Base-by-base conservation (phyloP, 208 protist species). In the Borovskyia barvae region DNA sequence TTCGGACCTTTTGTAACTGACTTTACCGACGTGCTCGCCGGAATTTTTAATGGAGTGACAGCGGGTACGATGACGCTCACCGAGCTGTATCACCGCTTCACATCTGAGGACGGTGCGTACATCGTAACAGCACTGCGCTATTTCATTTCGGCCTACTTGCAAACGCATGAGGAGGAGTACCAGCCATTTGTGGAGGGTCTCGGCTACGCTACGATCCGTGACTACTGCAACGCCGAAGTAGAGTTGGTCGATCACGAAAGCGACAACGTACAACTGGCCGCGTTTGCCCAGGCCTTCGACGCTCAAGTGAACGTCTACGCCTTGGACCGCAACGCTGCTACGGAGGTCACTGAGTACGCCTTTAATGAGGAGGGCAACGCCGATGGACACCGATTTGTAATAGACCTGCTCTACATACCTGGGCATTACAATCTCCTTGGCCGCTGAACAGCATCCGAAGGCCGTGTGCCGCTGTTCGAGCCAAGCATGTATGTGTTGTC, bases 391-490 rank as follows among this genome's bases (percentile, higher is more conserved):
- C 37, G 20, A 5, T 15, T 58, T 3, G 61, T 58, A n/a, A 65
- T 76, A 7, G 33, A 77, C 43, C 77, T 94, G 41, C 75, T 90
- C 9, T 94, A 79, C 62, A 72, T 77, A 17, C 88, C 88, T 5
- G 88, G 88, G 1, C 88, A 94, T 50, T 94, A 92, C 50, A 87
- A 94, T 54, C 54, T 91, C 12, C 69, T 92, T 0, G 67, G 76
- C 29, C 37, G 32, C 24, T 62, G 40, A 63, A 17, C 7, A 1
- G 5, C 40, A 6, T 17, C 24, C 24, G 1, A 25, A 25, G 17
- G 0, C 8, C 35, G 14, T 14, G 35, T 14, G 14, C 8, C 35
- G 35, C 14, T 8, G 8, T 39, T 39, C 14, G 11, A 39, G 35
- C 8, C 35, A 28, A 54, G 15, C 26, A 22, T 29, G 2, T 41